phyloP scores from a whole-genome alignment of 2,329 filamentous ascomycete species.

The Aureobasidium mangrovei region DNA sequence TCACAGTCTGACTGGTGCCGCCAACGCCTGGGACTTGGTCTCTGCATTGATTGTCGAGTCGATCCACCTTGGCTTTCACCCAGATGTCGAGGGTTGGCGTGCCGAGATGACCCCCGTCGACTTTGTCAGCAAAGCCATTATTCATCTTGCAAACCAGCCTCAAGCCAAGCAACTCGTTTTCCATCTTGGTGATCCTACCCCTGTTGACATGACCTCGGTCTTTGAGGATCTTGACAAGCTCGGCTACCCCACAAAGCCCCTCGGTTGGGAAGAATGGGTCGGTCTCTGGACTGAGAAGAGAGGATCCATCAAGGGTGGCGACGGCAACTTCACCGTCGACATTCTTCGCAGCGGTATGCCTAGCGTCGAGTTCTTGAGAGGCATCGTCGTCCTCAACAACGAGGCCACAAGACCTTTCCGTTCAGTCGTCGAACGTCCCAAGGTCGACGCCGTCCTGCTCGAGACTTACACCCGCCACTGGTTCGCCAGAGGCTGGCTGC shows the following conservation, averaged over 20 bases:
- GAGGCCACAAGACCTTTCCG: constrained; percentile 54
- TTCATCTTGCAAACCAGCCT: constrained; percentile 57
- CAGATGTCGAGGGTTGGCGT: constrained; percentile 65
- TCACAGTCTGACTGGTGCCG: constrained; percentile 64
- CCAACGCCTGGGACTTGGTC: constrained; percentile 70
- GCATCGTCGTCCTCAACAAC: constrained; percentile 66
- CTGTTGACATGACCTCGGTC: constrained; percentile 55
- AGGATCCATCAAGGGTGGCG: constrained; percentile 53
- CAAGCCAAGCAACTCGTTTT: constrained; percentile 57
- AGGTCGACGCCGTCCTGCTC: constrained; percentile 60
- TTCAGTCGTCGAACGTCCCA: constrained; percentile 53
- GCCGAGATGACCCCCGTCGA: constrained; percentile 80
- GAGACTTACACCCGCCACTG: constrained; percentile 74
- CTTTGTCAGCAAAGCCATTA: constrained; percentile 66
- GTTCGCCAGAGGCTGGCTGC: constrained; percentile 70
- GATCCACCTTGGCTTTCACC: constrained; percentile 60
- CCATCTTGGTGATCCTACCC: constrained; percentile 65
- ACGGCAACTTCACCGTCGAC: constrained; percentile 67
- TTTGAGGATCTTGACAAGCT: constrained; percentile 57
- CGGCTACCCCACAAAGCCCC: constrained; percentile 59
- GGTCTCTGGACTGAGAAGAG: constrained; percentile 63
- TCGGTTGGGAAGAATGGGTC: constrained; percentile 68
- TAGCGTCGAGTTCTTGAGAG: constrained; percentile 59
- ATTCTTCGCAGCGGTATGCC: constrained; percentile 77
- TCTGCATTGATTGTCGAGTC: constrained; percentile 71